Evolutionary conservation across 2,329 filamentous ascomycete species (phyloP), one percentile per base, ranked within the genome.

Genomic region (Drechmeria coniospora): DNA sequence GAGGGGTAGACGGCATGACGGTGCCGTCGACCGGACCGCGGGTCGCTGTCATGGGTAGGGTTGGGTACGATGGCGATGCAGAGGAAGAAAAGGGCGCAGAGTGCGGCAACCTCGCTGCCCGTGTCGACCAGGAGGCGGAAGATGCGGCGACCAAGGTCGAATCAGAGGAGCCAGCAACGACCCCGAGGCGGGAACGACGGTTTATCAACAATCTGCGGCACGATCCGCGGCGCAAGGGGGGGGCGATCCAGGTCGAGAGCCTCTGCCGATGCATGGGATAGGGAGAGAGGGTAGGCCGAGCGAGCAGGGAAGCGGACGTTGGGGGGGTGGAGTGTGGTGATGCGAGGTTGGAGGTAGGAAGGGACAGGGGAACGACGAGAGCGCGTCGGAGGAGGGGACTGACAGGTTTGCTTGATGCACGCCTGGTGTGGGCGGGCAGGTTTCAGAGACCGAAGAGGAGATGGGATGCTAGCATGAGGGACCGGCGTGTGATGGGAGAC

Each of bases 1-100:
- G 59, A 49, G 66, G 65, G 31, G 64, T 68, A 45, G 60, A 60
- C 45, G 60, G 59, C 45, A 64, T 57, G 52, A 68, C 62, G 46
- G 55, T 56, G 42, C 52, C 59, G 42, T 54, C 52, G 42, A 56
- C 56, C 40, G 55, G 65, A 48, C 56, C 54, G 35, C 57, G 50
- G 50, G 41, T 38, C 32, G 47, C 43, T 36, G 48, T 42, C 47
- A 47, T 46, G 36, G 42, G 37, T 38, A 41, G 36, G 29, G 37
- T 34, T 28, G 31, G 30, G 31, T 33, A 34, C 30, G 32, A 17
- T 28, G 28, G 36, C 13, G 33, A 30, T 14, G 30, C 24, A n/a
- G 33, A 25, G 24, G 28, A 24, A n/a, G 20, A 6, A 11, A 11
- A 21, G 20, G 20, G 20, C 5, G 31, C 18, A 27, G 27, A 14